A percentile compares a stretch with the other conserved stretches of the same genome.
Evolutionary conservation across 2,329 filamentous ascomycete species (phyloP).

Genomic region (Aspergillus ustus): DNA sequence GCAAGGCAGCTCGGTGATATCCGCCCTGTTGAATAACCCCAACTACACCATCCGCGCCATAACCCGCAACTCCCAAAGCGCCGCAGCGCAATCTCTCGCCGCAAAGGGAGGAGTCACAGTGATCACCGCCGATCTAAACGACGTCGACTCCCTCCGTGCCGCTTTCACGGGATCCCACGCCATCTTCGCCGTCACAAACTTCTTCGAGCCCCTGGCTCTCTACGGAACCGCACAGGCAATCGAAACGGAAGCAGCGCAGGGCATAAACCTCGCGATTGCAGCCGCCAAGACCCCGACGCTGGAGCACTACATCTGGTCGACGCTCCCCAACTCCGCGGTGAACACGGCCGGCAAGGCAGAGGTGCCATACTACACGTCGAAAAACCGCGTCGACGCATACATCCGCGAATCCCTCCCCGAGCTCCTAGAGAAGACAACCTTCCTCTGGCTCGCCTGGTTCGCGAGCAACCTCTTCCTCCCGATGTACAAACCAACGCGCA

Average conservation of each 20-base stretch:
- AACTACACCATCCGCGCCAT: slow-evolving; percentile 3
- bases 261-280: slow-evolving; percentile 49
- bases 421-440: slow-evolving; percentile 47
- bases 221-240: slow-evolving; percentile 38
- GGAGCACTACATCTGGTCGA: slow-evolving; percentile 54
- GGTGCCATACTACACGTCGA: background rate
- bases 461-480: slow-evolving; percentile 38
- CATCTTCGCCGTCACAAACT: slow-evolving; percentile 49
- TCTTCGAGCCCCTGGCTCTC: slow-evolving; percentile 43
- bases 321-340: slow-evolving; percentile 36
- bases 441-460: slow-evolving; percentile 45
- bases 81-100: background rate
- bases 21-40: background rate
- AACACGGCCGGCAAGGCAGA: background rate
- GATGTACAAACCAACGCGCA: slow-evolving; percentile 23
- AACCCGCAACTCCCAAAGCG: slow-evolving; percentile 7
- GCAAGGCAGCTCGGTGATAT: slow-evolving; percentile 8
- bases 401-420: background rate
- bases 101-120: background rate
- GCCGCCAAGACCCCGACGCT: slow-evolving; percentile 44
- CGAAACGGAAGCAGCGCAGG: slow-evolving; percentile 45
- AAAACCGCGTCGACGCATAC: background rate
- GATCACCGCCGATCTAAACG: background rate
- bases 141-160: background rate
- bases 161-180: slow-evolving; percentile 1